Percentiles rank a stretch among this genome's conserved stretches.
phyloP scores from a whole-genome alignment of 176 grass and related monocot species.

The Oryza nivara region DNA sequence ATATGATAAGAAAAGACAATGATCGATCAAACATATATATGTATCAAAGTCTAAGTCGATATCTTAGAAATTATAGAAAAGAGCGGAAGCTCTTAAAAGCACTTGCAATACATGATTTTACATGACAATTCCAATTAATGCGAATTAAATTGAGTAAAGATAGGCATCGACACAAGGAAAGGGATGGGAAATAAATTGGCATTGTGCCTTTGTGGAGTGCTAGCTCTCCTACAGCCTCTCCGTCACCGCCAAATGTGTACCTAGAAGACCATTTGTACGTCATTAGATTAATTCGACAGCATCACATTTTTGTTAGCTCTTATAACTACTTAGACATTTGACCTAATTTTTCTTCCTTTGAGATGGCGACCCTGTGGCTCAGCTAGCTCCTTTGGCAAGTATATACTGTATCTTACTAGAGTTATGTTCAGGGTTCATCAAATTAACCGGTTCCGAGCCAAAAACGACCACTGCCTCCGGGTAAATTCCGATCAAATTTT shows the following conservation, averaged over 20 bases:
- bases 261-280: constrained; percentile 8
- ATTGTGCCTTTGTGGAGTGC: constrained; percentile 9
- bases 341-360: constrained; percentile 57
- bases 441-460: no score
- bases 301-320: constrained; percentile 11
- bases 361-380: constrained; percentile 21
- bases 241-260: background rate
- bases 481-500: no score
- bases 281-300: constrained; percentile 33
- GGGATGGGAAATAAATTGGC: constrained; percentile 23
- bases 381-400: background rate
- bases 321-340: constrained; percentile 34
- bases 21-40: no score
- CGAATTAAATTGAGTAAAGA: constrained; percentile 15
- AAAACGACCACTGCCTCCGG: no score
- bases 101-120: constrained; percentile 3
- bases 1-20: no score
- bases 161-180: constrained; percentile 11
- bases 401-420: constrained; percentile 5
- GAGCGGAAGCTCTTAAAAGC: background rate
- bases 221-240: background rate
- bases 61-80: background rate
- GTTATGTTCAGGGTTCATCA: no score
- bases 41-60: background rate
- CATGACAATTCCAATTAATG: constrained; percentile 17